Base-by-base conservation (phyloP, 257 asterid genomes). In the Solanum sitiens region DNA sequence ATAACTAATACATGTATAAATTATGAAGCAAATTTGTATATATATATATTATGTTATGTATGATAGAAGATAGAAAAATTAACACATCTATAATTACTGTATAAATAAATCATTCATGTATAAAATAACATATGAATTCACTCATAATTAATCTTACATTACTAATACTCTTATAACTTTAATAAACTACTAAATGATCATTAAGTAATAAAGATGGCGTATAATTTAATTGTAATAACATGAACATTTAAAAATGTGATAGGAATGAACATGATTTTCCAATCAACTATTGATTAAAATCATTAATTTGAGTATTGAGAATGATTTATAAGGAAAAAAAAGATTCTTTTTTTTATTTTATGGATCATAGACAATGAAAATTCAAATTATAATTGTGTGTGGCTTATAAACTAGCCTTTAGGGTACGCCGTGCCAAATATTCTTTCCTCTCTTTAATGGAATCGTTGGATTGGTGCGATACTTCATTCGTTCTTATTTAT, bases 381-480 rank as follows among this genome's bases (percentile, higher is more conserved):
- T 47, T 47, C 7, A 47, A 47, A 47, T 47, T 47, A 47, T 44
- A 27, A 15, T 27, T 84, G 74, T 27, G 76, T 73, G 90, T 80
- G 89, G 88, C 35, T 71, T 79, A 59, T 76, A 68, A 87, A 87
- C 70, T 40, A 42, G 88, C 88, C 90, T 76, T 89, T 87, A 75
- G 8, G 89, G 74, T 86, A 87, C 73, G 88, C 86, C 27, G 16
- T 75, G 59, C 83, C 59, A 40, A 40, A 75, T 42, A 76, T n/a
- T 76, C 7, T 76, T 27, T 37, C 30, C 33, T 40, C 56, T 40
- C 65, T 59, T 56, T 18, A 56, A 56, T 7, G 4, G 65, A 56
- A 56, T 56, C 65, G n/a, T 7, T 56, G 5, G n/a, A 56, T 56
- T 18, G 65, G 65, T 50, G 21, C 6, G 2, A 56, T 53, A 53